These are phyloP conservation scores for Chlamydomonas schloesseri DNA, from an alignment of 139 green algal genomes.

Conservation along the genomic window DNA sequence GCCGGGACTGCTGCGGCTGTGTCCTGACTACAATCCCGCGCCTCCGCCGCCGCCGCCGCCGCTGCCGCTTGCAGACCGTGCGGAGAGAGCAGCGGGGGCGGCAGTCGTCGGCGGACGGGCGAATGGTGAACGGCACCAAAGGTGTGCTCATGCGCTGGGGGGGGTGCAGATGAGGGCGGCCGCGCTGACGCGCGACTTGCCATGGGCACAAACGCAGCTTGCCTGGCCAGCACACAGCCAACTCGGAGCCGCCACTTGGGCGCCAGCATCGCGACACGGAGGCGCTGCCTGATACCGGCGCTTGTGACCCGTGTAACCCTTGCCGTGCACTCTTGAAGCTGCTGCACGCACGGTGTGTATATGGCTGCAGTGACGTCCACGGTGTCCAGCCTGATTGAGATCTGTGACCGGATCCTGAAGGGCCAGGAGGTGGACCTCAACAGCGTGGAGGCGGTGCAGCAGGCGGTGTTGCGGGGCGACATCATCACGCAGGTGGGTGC, in stretches of 20 bases:
- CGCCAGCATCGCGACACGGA: too few relatives aligned
- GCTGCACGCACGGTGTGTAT: background rate
- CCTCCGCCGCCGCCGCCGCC: too few relatives aligned
- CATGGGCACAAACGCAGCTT: too few relatives aligned
- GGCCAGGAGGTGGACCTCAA: conserved; percentile 42
- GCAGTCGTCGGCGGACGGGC: conserved; percentile 8
- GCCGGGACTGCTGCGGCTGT: too few relatives aligned
- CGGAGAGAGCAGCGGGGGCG: conserved; percentile 2
- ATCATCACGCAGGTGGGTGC: conserved; percentile 41
- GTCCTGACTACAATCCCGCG: too few relatives aligned
- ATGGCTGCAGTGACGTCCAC: conserved; percentile 24
- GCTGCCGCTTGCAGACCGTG: conserved; percentile 17
- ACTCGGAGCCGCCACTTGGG: too few relatives aligned
- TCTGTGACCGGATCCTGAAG: conserved; percentile 45
- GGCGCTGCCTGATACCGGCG: too few relatives aligned
- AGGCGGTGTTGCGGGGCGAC: conserved; percentile 44
- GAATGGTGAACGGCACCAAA: conserved; percentile 31
- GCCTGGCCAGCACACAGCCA: too few relatives aligned
- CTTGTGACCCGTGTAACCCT: too few relatives aligned
- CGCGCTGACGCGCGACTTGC: too few relatives aligned
- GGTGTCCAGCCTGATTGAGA: conserved; percentile 45
- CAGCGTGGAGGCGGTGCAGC: conserved; percentile 40
- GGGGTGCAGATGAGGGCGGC: too few relatives aligned
- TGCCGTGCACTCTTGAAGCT: too few relatives aligned
- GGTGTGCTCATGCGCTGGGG: conserved; percentile 8